Percentiles rank a stretch among this genome's conserved stretches.
Conservation (phyloP, 2,329 filamentous ascomycete genomes). For the Botrytis paeoniae region DNA sequence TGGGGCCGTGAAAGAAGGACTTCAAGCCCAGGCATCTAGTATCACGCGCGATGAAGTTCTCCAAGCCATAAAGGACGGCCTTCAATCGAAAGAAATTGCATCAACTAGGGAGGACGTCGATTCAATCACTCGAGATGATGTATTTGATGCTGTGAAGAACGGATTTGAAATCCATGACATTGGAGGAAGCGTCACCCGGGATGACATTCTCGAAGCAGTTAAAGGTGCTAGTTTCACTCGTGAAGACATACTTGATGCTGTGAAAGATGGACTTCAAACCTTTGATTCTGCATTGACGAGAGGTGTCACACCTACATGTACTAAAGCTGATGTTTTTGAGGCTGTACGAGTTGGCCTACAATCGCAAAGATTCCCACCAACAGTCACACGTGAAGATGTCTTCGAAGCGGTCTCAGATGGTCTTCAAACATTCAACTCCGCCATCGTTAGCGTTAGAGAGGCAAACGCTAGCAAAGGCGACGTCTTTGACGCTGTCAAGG, state of each 20-base stretch:
- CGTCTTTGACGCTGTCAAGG: constrained; percentile 55
- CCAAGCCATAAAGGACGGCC: constrained; percentile 60
- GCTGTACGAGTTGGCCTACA: constrained; percentile 74
- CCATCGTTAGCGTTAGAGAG: constrained; percentile 58
- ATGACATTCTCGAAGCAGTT: constrained; percentile 63
- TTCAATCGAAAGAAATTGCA: constrained; percentile 50
- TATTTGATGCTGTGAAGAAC: constrained; percentile 63
- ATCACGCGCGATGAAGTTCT: constrained; percentile 54
- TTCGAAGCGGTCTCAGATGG: constrained; percentile 62
- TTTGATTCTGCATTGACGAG: constrained; percentile 43
- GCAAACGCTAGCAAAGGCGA: constrained; percentile 53
- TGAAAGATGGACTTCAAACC: constrained; percentile 56
- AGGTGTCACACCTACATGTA: constrained; percentile 49
- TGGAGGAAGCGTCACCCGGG: constrained; percentile 59
- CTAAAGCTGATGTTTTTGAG: constrained; percentile 78
- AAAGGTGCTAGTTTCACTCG: constrained; percentile 59
- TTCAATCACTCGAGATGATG: constrained; percentile 58
- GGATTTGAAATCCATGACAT: constrained; percentile 61
- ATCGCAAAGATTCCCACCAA: constrained; percentile 69
- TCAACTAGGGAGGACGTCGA: constrained; percentile 31
- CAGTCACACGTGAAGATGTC: constrained; percentile 59
- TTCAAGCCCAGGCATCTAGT: constrained; percentile 68
- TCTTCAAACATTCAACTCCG: constrained; percentile 50
- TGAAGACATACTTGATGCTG: constrained; percentile 62
- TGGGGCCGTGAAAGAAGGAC: constrained; percentile 76